A percentile compares a stretch with the other conserved stretches of the same genome.
phyloP scores from a whole-genome alignment of 371 early-diverging fungal species.

The Caulochytrium protostelioides region DNA sequence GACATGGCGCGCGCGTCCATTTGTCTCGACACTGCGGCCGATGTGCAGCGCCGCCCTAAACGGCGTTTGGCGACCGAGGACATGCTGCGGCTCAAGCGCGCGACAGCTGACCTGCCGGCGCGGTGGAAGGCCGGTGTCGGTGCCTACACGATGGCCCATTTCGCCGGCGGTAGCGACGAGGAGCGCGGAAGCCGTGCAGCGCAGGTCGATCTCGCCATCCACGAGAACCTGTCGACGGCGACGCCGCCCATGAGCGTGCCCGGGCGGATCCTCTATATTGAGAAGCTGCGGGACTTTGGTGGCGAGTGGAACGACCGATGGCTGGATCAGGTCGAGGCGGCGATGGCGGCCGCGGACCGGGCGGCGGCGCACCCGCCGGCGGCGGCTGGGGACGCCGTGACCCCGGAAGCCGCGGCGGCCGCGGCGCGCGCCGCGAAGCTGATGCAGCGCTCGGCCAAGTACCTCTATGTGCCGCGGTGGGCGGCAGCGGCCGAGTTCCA shows the following conservation, averaged over 20 bases:
- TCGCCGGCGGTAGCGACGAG: not conserved
- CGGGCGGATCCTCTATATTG: slow-evolving; percentile 14
- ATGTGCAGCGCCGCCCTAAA: no score
- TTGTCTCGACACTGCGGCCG: no score
- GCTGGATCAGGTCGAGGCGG: no score
- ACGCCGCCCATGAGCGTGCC: slow-evolving; percentile 11
- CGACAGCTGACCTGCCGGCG: not conserved
- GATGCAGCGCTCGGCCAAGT: no score
- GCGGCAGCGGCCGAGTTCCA: slow-evolving; percentile 7
- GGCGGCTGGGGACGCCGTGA: no score
- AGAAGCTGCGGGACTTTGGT: slow-evolving; percentile 14
- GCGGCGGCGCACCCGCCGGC: no score
- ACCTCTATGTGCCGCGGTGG: slow-evolving; percentile 12
- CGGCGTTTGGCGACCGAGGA: not conserved
- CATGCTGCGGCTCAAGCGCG: not conserved
- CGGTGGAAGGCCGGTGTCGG: not conserved
- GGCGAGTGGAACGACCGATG: no score
- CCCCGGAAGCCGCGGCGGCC: no score
- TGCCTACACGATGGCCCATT: not conserved
- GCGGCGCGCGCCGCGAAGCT: no score
- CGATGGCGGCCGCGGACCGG: no score
- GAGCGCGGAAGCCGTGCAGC: not conserved
- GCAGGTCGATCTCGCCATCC: not conserved
- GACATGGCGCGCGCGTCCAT: no score
- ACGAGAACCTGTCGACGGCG: no score